Percentiles rank a stretch among this genome's conserved stretches.
phyloP scores from a whole-genome alignment of 2,329 filamentous ascomycete species.

The Apiospora rasikravindrae region DNA sequence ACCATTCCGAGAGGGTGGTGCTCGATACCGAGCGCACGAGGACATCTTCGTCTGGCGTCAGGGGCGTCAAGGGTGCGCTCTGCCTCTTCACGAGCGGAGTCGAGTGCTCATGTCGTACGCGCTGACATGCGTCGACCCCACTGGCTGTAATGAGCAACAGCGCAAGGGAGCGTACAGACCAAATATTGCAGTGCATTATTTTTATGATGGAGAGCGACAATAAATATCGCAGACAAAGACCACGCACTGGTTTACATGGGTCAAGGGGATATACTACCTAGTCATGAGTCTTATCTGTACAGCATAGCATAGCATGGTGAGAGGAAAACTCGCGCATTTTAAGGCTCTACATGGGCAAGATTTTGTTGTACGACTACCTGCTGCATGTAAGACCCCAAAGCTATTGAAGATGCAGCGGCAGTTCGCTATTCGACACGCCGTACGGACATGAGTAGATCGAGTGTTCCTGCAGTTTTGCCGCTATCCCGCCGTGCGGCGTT shows the following conservation, averaged over 20 bases:
- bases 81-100: conserved; percentile 28
- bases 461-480: neutral
- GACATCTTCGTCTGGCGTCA: conserved; percentile 33
- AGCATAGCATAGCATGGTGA: neutral
- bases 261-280: neutral
- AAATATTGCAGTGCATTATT: neutral
- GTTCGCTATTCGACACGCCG: neutral
- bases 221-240: neutral
- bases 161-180: neutral
- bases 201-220: neutral
- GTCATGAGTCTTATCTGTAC: neutral
- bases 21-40: conserved; percentile 37
- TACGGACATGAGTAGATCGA: neutral
- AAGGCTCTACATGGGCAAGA: neutral
- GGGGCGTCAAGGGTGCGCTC: conserved; percentile 27
- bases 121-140: conserved; percentile 18
- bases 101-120: conserved; percentile 11
- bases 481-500: neutral
- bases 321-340: neutral
- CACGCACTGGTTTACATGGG: neutral
- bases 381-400: neutral
- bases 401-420: neutral
- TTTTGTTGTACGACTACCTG: neutral
- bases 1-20: conserved; percentile 38
- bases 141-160: neutral